Evolutionary conservation across 2,329 filamentous ascomycete species (phyloP).

Genomic region (Colletotrichum sp.): DNA sequence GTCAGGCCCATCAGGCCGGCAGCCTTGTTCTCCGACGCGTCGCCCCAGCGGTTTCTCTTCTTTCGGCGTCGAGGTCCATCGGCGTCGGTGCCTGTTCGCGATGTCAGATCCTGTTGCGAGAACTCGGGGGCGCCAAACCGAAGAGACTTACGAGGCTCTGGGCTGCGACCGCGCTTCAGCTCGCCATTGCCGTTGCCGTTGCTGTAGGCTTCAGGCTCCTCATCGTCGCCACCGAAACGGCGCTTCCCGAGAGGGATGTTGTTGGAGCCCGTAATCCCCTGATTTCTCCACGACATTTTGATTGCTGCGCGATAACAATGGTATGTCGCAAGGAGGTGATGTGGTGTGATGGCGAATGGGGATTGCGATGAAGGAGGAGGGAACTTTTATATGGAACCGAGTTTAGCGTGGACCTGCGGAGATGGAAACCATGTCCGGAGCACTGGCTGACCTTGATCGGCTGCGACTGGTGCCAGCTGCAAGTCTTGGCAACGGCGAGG

Average conservation of each 20-base stretch:
- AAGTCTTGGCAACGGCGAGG: not conserved
- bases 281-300: slow-evolving; percentile 70
- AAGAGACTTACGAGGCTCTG: slow-evolving; percentile 70
- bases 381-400: slow-evolving; percentile 14
- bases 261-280: slow-evolving; percentile 96
- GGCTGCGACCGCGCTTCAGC: slow-evolving; percentile 90
- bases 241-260: slow-evolving; percentile 93
- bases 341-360: not conserved
- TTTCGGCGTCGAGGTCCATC: slow-evolving; percentile 90
- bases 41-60: slow-evolving; percentile 99
- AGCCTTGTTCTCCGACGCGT: slow-evolving; percentile 97
- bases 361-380: slow-evolving; percentile 2
- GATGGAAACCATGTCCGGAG: not conserved
- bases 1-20: slow-evolving; percentile 97
- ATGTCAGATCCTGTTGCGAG: slow-evolving; percentile 29
- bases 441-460: not conserved
- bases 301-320: slow-evolving; percentile 1
- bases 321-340: not conserved
- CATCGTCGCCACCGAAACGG: slow-evolving; percentile 75
- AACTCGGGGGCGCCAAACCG: not conserved
- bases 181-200: slow-evolving; percentile 47
- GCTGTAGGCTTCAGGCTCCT: slow-evolving; percentile 31
- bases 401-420: slow-evolving; percentile 1
- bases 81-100: slow-evolving; percentile 49
- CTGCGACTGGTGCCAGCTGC: not conserved